Evolutionary conservation across 352 stramenopile species (phyloP), one percentile per base, ranked within the genome.

Genomic region (Phytophthora aleatoria): DNA sequence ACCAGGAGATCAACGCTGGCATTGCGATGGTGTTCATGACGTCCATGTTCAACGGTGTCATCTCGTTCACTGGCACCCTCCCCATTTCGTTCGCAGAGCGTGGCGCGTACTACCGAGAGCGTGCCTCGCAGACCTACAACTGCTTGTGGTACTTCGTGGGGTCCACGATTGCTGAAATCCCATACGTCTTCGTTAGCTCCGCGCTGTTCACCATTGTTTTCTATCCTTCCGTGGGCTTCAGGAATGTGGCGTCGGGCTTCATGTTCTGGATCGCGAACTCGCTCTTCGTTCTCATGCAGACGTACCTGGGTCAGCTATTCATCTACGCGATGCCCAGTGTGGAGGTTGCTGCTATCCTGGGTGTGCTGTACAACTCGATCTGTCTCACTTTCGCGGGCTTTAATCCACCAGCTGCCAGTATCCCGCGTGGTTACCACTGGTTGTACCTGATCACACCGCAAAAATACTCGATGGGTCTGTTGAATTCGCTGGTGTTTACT

Each of bases 231-330:
- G 43, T 61, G 16, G 54, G 54, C 20, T 61, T 61, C 31, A 61
- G 42, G 13, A 44, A 61, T 31, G 28, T 47, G 16, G 43, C 54
- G 31, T 61, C 55, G 24, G 44, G 55, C n/a, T 13, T 62, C 55
- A 62, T 55, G 55, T 62, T 42, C 55, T 62, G 55, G 55, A 26
- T 62, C 27, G 16, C 26, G 26, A 62, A 55, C 15, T 49, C 55
- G 2, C 44, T 62, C 33, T 62, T 62, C 44, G 44, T 62, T 30
- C 16, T 62, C 20, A 62, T 62, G 55, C 55, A 62, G 44, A 62
- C 55, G 6, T 62, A 62, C 10, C 26, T 62, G 20, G 55, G 55
- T 3, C 55, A 62, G 4, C 27, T 62, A 1, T 62, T 62, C 44
- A 55, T 62, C 24, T 62, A 62, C 44, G 55, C 55, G 13, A n/a